These are phyloP conservation scores for Coemansia sp. DNA, from an alignment of 192 early-diverging fungal species.

Conservation along the genomic window DNA sequence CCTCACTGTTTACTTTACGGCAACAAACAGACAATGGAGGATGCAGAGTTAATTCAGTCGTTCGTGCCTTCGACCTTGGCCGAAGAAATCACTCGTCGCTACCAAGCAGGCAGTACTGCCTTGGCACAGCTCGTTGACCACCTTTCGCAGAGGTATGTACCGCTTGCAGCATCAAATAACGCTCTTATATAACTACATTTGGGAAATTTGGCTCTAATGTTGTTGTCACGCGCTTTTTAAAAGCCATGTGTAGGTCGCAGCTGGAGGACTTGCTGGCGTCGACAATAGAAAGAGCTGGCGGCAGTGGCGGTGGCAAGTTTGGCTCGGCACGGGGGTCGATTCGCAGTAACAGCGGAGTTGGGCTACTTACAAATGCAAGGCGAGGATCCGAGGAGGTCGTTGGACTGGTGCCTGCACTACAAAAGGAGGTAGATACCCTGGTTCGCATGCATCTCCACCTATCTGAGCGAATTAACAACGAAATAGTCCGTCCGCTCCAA, in stretches of 20 bases:
- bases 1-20: neutral
- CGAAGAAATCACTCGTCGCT: conserved; percentile 42
- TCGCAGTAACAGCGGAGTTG: conserved; percentile 12
- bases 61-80: conserved; percentile 35
- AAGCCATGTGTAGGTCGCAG: conserved; percentile 31
- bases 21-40: neutral
- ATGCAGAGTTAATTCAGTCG: conserved; percentile 26
- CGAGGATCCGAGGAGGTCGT: conserved; percentile 13
- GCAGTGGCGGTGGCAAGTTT: conserved; percentile 12
- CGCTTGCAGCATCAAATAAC: neutral
- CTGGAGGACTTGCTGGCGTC: conserved; percentile 40
- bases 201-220: neutral
- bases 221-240: neutral
- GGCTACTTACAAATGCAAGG: neutral
- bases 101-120: conserved; percentile 24
- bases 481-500: conserved; percentile 40
- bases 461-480: conserved; percentile 44
- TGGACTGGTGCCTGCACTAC: conserved; percentile 27
- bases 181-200: neutral
- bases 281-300: conserved; percentile 33
- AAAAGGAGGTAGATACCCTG: conserved; percentile 31
- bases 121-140: conserved; percentile 43
- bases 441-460: conserved; percentile 50
- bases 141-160: conserved; percentile 40
- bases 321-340: conserved; percentile 20